Evolutionary conservation across 352 stramenopile genomes (phyloP).

Genomic region (Globisporangium acanthophoron): DNA sequence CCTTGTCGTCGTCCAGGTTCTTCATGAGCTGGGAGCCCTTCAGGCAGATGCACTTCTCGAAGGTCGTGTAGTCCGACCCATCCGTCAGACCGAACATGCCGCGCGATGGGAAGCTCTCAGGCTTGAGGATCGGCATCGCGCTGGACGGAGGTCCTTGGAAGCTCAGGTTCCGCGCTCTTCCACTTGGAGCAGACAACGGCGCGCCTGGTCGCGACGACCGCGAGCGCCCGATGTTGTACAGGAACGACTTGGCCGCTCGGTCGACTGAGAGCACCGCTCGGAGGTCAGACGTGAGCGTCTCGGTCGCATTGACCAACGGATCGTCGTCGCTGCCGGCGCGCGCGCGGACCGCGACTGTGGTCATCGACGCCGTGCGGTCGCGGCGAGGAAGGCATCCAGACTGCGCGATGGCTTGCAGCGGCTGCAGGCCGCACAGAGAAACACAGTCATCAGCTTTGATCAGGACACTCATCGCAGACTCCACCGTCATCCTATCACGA

Average conservation of each 20-base stretch:
- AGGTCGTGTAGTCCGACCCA: constrained; percentile 62
- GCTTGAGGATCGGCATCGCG: not conserved
- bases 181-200: constrained; percentile 26
- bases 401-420: constrained; percentile 54
- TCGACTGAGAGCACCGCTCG: constrained; percentile 66
- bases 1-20: constrained; percentile 80
- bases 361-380: constrained; percentile 34
- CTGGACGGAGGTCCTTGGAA: constrained; percentile 18
- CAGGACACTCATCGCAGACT: not conserved
- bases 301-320: constrained; percentile 42
- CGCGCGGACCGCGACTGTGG: constrained; percentile 13
- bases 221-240: constrained; percentile 61
- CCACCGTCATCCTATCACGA: not conserved
- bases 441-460: not conserved
- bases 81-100: constrained; percentile 35
- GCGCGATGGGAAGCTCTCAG: constrained; percentile 7
- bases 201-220: constrained; percentile 23
- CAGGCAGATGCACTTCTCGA: constrained; percentile 84
- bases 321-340: constrained; percentile 24
- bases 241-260: constrained; percentile 61
- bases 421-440: constrained; percentile 18
- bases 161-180: constrained; percentile 35
- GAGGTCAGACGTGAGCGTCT: constrained; percentile 56
- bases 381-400: constrained; percentile 57
- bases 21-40: constrained; percentile 81